Evolutionary conservation across 2,329 filamentous ascomycete genomes (phyloP).

Genomic region (Neofusicoccum parvum): DNA sequence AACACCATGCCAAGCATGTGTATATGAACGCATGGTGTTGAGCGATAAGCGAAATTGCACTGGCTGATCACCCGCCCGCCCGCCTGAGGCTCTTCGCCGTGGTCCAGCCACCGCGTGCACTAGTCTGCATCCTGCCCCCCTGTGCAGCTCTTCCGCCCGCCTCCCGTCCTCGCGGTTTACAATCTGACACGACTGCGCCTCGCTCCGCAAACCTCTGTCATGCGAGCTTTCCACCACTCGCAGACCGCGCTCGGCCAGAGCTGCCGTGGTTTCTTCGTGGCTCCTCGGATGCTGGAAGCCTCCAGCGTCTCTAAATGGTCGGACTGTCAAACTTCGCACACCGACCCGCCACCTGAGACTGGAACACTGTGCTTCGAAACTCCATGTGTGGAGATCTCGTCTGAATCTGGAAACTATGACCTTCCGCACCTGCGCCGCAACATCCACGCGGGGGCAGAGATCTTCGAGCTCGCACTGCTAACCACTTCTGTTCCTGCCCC

Average conservation of each 20-base stretch:
- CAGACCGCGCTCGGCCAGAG: not conserved
- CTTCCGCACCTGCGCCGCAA: slow-evolving; percentile 7
- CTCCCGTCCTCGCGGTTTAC: not conserved
- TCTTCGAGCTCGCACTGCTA: not conserved
- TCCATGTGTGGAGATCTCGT: not conserved
- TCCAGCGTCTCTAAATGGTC: not conserved
- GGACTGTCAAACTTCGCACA: not conserved
- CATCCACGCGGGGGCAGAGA: not conserved
- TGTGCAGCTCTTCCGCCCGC: not conserved
- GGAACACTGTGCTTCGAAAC: slow-evolving; percentile 5
- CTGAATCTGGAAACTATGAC: not conserved
- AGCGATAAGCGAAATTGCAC: slow-evolving; percentile 11
- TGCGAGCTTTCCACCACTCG: not conserved
- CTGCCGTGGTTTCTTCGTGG: not conserved
- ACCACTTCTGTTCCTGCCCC: not conserved
- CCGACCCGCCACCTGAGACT: not conserved
- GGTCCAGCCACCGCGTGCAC: not conserved
- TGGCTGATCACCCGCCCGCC: slow-evolving; percentile 1
- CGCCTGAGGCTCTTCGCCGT: not conserved
- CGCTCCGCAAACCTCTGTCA: not conserved
- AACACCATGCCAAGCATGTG: not conserved
- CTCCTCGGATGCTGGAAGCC: not conserved
- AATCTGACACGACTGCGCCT: slow-evolving; percentile 1
- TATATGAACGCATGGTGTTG: not conserved
- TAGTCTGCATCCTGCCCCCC: not conserved